Conservation (phyloP, 129 eudicot genomes). For the Flaveria sonorensis region DNA sequence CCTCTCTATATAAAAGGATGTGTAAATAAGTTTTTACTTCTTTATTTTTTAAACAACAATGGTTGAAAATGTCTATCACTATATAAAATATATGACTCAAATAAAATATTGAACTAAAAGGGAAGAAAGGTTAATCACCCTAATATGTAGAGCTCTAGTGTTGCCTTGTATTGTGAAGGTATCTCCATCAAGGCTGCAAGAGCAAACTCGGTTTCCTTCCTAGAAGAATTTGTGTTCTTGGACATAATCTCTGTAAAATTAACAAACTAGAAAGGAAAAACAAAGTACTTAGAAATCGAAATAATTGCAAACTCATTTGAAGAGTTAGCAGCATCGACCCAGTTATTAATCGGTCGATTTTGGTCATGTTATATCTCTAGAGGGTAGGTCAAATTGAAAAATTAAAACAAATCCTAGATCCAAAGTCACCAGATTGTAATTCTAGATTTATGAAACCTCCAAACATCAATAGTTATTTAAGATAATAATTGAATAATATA, state of each 20-base stretch:
- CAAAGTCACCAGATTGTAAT: neutral
- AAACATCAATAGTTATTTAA: neutral
- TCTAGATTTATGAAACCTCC: neutral
- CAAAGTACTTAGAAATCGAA: slow-evolving; percentile 16
- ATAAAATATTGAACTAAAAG: neutral
- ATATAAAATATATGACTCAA: neutral
- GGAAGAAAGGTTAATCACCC: slow-evolving; percentile 47
- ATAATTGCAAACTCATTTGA: neutral
- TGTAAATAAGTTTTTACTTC: neutral
- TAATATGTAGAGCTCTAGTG: slow-evolving; percentile 77
- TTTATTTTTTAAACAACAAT: neutral
- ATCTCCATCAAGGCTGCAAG: slow-evolving; percentile 92
- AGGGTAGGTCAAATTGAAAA: neutral
- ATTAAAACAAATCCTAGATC: neutral
- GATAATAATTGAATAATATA: neutral
- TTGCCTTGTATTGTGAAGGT: slow-evolving; percentile 94
- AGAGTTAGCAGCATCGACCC: slow-evolving; percentile 1
- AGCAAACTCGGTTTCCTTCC: slow-evolving; percentile 93
- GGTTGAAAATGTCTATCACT: slow-evolving; percentile 6
- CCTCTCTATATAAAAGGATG: neutral
- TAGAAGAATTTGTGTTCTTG: slow-evolving; percentile 52
- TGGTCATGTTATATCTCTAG: neutral
- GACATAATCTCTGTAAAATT: slow-evolving; percentile 95
- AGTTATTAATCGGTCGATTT: slow-evolving; percentile 3
- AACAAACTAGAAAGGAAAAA: slow-evolving; percentile 67